Evolutionary conservation across 345 rosid genomes (phyloP).

Genomic region (Linum lewisii): DNA sequence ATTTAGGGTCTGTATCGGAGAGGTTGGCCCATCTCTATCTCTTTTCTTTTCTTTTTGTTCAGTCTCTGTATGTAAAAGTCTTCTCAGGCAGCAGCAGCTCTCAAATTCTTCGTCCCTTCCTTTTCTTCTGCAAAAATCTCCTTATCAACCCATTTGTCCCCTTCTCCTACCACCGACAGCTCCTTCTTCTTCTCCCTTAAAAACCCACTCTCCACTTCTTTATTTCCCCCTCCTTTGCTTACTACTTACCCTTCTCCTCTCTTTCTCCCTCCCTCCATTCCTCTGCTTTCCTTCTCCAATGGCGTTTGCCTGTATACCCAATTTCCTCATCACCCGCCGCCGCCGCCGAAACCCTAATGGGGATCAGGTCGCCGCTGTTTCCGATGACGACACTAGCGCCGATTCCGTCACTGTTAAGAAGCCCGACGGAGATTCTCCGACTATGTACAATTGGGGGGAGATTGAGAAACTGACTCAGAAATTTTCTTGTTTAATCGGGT

Average conservation of each 20-base stretch:
- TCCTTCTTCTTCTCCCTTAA: neutral
- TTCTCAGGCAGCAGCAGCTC: too few species aligned
- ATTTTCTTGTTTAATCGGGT: slow-evolving; percentile 51
- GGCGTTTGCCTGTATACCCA: neutral
- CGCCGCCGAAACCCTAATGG: neutral
- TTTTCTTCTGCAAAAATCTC: neutral
- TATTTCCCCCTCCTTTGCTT: neutral
- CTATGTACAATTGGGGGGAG: slow-evolving; percentile 45
- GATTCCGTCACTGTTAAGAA: neutral
- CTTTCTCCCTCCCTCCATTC: neutral
- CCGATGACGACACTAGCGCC: neutral
- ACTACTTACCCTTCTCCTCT: neutral
- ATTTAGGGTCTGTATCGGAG: neutral
- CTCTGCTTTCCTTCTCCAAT: neutral
- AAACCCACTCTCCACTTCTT: neutral
- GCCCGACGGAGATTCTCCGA: slow-evolving; percentile 12
- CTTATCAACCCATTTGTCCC: neutral
- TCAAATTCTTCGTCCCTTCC: neutral
- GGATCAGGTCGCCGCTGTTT: slow-evolving; percentile 3
- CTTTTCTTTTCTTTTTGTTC: neutral
- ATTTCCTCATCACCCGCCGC: neutral
- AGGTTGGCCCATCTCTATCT: neutral
- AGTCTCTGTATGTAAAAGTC: neutral
- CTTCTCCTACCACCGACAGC: neutral
- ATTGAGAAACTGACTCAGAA: slow-evolving; percentile 36